A percentile compares a stretch with the other conserved stretches of the same genome.
Conservation (phyloP, 179 eudicot genomes). For the Heliamphora pulchella region DNA sequence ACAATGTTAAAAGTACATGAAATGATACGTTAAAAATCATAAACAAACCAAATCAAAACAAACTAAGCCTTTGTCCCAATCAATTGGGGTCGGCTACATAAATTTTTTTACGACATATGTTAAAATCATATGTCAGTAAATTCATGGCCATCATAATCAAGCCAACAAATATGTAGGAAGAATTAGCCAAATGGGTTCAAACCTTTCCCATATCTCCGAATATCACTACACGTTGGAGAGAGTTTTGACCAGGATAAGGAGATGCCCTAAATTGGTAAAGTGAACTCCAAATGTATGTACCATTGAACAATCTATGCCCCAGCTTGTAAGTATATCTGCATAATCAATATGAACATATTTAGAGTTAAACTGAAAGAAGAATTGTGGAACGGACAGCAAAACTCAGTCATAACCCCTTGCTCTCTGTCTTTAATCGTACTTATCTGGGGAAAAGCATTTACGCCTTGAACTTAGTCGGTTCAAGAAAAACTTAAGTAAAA, state of each 20-base stretch:
- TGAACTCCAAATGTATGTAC: conserved; percentile 58
- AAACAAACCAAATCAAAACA: too few relatives aligned
- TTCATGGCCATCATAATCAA: neutral
- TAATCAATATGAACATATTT: neutral
- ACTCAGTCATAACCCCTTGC: neutral
- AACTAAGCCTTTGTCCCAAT: too few relatives aligned
- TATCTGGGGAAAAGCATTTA: neutral
- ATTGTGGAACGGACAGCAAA: neutral
- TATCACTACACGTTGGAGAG: conserved; percentile 67
- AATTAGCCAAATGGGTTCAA: conserved; percentile 7
- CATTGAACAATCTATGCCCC: conserved; percentile 57
- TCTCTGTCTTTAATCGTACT: neutral
- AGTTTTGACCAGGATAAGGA: conserved; percentile 84
- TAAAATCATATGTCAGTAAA: neutral
- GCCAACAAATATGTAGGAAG: neutral
- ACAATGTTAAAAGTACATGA: neutral
- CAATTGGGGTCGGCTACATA: too few relatives aligned
- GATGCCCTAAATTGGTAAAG: conserved; percentile 57
- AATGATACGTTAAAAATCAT: neutral
- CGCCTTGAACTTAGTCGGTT: neutral
- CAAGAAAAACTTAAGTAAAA: neutral
- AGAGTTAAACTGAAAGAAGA: neutral
- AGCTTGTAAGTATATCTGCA: conserved; percentile 64
- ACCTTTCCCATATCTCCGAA: conserved; percentile 96
- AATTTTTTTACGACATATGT: neutral